These are phyloP conservation scores for Cadophora sp. DNA, from an alignment of 2,329 filamentous ascomycete species.

Conservation along the genomic window DNA sequence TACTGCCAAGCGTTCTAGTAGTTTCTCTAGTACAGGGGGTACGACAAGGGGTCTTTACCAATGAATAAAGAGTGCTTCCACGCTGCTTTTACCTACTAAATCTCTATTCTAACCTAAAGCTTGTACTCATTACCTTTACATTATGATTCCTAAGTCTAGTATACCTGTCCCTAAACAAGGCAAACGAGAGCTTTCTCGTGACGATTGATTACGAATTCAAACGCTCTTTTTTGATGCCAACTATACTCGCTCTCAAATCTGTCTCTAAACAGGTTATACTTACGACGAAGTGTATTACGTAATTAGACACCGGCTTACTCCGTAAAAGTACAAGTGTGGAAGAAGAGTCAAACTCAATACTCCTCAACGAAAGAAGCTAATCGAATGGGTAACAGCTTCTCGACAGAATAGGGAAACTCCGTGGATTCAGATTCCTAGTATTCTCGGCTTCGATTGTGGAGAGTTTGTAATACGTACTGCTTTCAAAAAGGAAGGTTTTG, in stretches of 20 bases:
- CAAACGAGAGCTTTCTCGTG: too few relatives aligned
- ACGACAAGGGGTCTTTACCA: too few relatives aligned
- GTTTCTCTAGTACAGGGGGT: too few relatives aligned
- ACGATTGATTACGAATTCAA: not conserved
- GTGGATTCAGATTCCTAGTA: constrained; percentile 15
- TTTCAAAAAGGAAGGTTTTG: constrained; percentile 28
- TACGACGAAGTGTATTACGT: constrained; percentile 22
- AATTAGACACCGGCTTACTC: constrained; percentile 20
- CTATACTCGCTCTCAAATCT: constrained; percentile 6
- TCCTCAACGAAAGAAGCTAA: constrained; percentile 25
- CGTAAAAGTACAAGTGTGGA: constrained; percentile 19
- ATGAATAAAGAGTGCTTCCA: too few relatives aligned
- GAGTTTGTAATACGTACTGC: constrained; percentile 19
- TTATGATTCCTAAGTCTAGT: too few relatives aligned
- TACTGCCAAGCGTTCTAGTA: too few relatives aligned
- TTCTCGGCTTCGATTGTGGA: constrained; percentile 15
- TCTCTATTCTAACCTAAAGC: too few relatives aligned
- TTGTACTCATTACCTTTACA: too few relatives aligned
- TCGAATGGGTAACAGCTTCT: constrained; percentile 14
- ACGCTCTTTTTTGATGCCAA: constrained; percentile 20
- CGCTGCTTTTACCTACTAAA: too few relatives aligned
- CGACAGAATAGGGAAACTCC: constrained; percentile 3
- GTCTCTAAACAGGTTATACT: constrained; percentile 9
- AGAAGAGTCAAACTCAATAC: constrained; percentile 16
- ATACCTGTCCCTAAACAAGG: too few relatives aligned